These are phyloP conservation scores for Eruca vesicaria DNA, from an alignment of 441 rosid species.

Conservation along the genomic window DNA sequence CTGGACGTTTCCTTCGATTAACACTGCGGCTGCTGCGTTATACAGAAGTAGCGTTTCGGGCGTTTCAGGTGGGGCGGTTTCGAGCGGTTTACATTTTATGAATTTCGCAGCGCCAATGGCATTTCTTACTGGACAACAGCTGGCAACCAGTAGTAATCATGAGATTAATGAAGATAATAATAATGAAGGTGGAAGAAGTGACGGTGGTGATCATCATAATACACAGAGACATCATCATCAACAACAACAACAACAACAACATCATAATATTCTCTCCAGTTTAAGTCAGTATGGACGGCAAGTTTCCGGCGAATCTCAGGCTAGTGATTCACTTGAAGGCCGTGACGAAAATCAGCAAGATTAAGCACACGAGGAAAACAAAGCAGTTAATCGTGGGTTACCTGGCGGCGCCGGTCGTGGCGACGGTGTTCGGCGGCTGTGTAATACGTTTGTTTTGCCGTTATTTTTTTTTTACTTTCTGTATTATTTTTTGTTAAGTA, in stretches of 20 bases:
- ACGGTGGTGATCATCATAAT: conserved; percentile 25
- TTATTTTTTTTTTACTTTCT: conserved; percentile 5
- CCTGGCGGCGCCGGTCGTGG: conserved; percentile 17
- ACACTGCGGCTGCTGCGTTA: conserved; percentile 32
- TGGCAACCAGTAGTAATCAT: conserved; percentile 31
- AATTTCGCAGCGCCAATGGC: conserved; percentile 39
- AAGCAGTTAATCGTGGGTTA: background rate
- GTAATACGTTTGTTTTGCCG: conserved; percentile 29
- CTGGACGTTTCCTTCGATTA: conserved; percentile 36
- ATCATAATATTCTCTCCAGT: conserved; percentile 32
- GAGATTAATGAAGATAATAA: conserved; percentile 30
- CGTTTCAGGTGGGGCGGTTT: conserved; percentile 27
- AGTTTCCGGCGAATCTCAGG: conserved; percentile 37
- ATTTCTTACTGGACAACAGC: conserved; percentile 36
- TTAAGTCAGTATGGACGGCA: conserved; percentile 33
- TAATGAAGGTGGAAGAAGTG: conserved; percentile 25
- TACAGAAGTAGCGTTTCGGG: conserved; percentile 36
- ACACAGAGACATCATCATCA: conserved; percentile 30
- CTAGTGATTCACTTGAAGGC: conserved; percentile 33
- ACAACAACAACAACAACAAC: conserved; percentile 17
- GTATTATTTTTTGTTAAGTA: conserved; percentile 23
- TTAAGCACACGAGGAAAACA: background rate
- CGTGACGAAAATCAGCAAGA: conserved; percentile 28
- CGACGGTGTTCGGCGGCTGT: conserved; percentile 24
- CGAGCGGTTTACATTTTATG: conserved; percentile 40